Percentiles rank a stretch among this genome's conserved stretches.
phyloP scores from a whole-genome alignment of 352 stramenopile species.

The Phytopythium helicoides region DNA sequence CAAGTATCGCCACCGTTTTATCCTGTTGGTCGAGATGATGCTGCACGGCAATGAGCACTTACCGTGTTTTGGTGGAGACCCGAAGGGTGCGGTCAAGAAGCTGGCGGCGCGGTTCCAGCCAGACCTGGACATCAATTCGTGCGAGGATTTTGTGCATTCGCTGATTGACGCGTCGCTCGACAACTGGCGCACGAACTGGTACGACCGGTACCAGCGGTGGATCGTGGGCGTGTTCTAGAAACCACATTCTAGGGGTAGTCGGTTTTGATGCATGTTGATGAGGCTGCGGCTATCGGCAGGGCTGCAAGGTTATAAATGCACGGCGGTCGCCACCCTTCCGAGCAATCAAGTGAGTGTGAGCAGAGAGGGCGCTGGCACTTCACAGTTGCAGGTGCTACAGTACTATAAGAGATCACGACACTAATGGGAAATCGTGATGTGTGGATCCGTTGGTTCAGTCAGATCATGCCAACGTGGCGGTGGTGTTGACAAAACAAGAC shows the following conservation, averaged over 20 bases:
- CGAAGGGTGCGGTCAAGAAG: slow-evolving; percentile 88
- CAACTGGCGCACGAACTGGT: slow-evolving; percentile 97
- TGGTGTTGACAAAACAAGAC: too few species aligned
- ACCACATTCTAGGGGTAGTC: slow-evolving; percentile 18
- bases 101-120: slow-evolving; percentile 92
- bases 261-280: neutral
- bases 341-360: too few species aligned
- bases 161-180: slow-evolving; percentile 95
- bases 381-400: too few species aligned
- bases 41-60: slow-evolving; percentile 96
- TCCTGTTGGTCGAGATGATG: slow-evolving; percentile 97
- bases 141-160: slow-evolving; percentile 94
- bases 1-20: slow-evolving; percentile 94
- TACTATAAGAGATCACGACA: too few species aligned
- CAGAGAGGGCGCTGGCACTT: too few species aligned
- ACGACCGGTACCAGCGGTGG: slow-evolving; percentile 95
- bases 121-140: slow-evolving; percentile 93
- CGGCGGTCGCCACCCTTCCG: too few species aligned
- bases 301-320: neutral
- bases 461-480: too few species aligned
- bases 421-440: too few species aligned
- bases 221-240: slow-evolving; percentile 81
- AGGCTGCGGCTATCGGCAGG: neutral
- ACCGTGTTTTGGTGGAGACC: slow-evolving; percentile 93
- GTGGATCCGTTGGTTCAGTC: too few species aligned